Percentiles rank a stretch among this genome's conserved stretches.
phyloP scores from a whole-genome alignment of 352 stramenopile genomes.

The Aphanomyces euteiches region DNA sequence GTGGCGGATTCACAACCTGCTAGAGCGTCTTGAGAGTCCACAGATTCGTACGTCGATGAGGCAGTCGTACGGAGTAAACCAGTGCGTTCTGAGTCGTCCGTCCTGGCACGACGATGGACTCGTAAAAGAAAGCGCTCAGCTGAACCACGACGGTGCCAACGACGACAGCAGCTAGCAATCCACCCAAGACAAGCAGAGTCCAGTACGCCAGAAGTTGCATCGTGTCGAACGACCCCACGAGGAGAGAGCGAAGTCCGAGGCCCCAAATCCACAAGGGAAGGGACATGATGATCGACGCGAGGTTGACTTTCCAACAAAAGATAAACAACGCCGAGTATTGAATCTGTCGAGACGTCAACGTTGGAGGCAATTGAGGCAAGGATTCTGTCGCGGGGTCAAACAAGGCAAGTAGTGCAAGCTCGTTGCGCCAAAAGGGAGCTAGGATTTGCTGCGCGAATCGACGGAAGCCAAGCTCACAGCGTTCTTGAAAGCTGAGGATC shows the following conservation, averaged over 20 bases:
- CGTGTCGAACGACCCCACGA: background rate
- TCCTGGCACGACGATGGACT: background rate
- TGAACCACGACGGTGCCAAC: background rate
- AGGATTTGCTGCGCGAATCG: background rate
- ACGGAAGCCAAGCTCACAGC: background rate
- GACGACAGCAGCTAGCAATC: background rate
- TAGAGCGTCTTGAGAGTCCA: no score
- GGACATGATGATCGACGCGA: background rate
- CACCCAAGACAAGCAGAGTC: constrained; percentile 7
- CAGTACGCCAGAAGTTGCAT: background rate
- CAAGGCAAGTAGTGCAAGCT: constrained; percentile 8
- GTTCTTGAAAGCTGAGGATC: background rate
- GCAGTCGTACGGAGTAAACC: background rate
- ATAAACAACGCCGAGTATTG: background rate
- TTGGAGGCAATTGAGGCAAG: background rate
- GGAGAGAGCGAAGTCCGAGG: constrained; percentile 1
- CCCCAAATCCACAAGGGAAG: background rate
- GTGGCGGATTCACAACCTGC: no score
- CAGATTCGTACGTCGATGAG: no score
- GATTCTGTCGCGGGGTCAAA: background rate
- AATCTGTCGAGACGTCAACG: background rate
- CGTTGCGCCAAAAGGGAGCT: constrained; percentile 6
- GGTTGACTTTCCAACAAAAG: background rate
- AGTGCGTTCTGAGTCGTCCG: background rate
- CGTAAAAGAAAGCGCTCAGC: background rate